Base-by-base conservation (phyloP, 441 rosid species). In the Metrosideros polymorpha region DNA sequence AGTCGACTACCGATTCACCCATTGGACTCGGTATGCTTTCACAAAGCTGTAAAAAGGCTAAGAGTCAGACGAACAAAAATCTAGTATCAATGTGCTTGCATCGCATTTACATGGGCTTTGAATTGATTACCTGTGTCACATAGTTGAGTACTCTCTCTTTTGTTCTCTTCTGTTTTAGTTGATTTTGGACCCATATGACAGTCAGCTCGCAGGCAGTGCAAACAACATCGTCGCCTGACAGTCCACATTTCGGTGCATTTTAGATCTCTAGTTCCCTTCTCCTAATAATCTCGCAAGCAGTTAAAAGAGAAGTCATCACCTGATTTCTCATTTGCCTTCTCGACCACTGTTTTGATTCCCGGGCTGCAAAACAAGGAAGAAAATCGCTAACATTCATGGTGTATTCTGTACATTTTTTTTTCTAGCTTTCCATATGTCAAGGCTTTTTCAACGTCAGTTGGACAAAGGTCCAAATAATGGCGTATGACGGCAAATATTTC, bases 21-120 rank as follows among this genome's bases (percentile, higher is more conserved):
- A 89, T 91, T 4, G 96, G 98, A 91, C 94, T 94, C 5, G 96
- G 98, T 53, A 95, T 84, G 89, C 92, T 95, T 71, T 94, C 93
- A 30, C 98, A 96, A 30, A 96, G 90, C 96, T 95, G 93, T 82
- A 61, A n/a, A 84, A 85, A 50, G 30, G 85, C 66, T 32, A 83
- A 88, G 50, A 56, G n/a, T 85, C 39, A 85, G 61, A 35, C 27
- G 29, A 15, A 54, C 50, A 51, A 25, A 32, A 32, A 63, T 29
- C 53, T 39, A 43, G 53, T 35, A 53, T 19, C 82, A 12, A 39
- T 39, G 24, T 24, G 17, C 12, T 42, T 24, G 49, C 82, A 22
- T 12, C 5, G 6, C 29, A 39, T 56, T 5, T 39, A 5, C 29
- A 30, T 59, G 51, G 25, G 5, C 84, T 82, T 82, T 56, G 49